These are phyloP conservation scores for Chaetothyriales sp. DNA, from an alignment of 2,329 filamentous ascomycete species.

Conservation along the genomic window DNA sequence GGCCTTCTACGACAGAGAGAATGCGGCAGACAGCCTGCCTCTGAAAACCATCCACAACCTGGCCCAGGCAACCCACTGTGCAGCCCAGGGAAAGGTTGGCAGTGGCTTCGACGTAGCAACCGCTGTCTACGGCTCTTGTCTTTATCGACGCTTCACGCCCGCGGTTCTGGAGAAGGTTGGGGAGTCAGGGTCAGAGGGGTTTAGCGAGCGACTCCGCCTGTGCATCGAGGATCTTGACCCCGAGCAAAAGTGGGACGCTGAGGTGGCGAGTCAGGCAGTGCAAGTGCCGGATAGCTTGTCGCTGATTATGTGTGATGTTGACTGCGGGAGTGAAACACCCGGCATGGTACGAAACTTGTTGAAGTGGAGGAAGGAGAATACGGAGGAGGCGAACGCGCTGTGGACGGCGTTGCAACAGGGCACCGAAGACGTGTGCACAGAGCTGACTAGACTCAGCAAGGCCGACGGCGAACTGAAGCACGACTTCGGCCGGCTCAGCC, in stretches of 20 bases:
- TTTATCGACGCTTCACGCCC: conserved; percentile 87
- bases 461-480: conserved; percentile 29
- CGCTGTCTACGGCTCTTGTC: conserved; percentile 79
- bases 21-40: conserved; percentile 1
- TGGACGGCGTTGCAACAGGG: conserved; percentile 61
- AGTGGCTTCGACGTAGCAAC: conserved; percentile 91
- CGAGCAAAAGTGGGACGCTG: conserved; percentile 56
- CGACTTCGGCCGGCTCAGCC: conserved; percentile 38
- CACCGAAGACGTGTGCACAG: conserved; percentile 55
- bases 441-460: conserved; percentile 38
- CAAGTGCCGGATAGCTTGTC: conserved; percentile 57
- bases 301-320: conserved; percentile 88
- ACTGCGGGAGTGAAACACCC: conserved; percentile 83
- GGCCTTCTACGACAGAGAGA: conserved; percentile 30
- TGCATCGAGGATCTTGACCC: conserved; percentile 48
- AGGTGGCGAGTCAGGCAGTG: conserved; percentile 55
- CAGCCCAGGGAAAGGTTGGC: conserved; percentile 90
- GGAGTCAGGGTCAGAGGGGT: conserved; percentile 50
- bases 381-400: conserved; percentile 48
- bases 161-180: conserved; percentile 52
- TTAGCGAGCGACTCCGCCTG: conserved; percentile 47
- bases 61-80: conserved; percentile 82
- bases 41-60: conserved; percentile 59
- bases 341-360: conserved; percentile 91
- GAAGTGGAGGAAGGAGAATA: conserved; percentile 56